Evolutionary conservation across 495 filamentous ascomycete genomes (phyloP).

Genomic region (Niebla homalea): DNA sequence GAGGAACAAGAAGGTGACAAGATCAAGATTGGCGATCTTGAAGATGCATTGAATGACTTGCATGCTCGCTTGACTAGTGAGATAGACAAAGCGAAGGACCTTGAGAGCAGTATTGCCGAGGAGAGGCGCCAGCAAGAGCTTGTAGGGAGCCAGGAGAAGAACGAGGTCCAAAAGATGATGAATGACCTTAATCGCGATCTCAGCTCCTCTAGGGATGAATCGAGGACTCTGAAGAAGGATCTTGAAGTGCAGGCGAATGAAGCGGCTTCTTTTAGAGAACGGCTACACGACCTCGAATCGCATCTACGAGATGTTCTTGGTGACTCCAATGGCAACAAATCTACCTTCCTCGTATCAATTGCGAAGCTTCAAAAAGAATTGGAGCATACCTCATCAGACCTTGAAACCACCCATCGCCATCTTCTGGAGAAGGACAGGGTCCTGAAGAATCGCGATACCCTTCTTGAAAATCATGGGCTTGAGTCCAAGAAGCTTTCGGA

Average conservation of each 20-base stretch:
- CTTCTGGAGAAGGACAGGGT: slow-evolving; percentile 78
- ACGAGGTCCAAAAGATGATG: slow-evolving; percentile 68
- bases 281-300: slow-evolving; percentile 76
- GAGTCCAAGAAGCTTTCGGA: slow-evolving; percentile 77
- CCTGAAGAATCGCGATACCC: slow-evolving; percentile 76
- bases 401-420: slow-evolving; percentile 60
- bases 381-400: slow-evolving; percentile 65
- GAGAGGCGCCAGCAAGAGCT: slow-evolving; percentile 81
- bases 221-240: slow-evolving; percentile 62
- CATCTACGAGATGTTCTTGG: slow-evolving; percentile 72
- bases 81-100: slow-evolving; percentile 61
- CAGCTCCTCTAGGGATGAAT: slow-evolving; percentile 74
- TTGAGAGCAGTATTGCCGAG: slow-evolving; percentile 61
- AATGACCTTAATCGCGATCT: slow-evolving; percentile 75
- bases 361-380: slow-evolving; percentile 78
- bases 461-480: slow-evolving; percentile 80
- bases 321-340: slow-evolving; percentile 75
- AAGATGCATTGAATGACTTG: slow-evolving; percentile 61
- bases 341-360: slow-evolving; percentile 73
- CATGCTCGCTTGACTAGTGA: slow-evolving; percentile 65
- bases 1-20: slow-evolving; percentile 98
- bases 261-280: slow-evolving; percentile 75
- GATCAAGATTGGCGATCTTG: slow-evolving; percentile 90
- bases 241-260: slow-evolving; percentile 79
- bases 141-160: slow-evolving; percentile 72